phyloP scores from a whole-genome alignment of 2,329 filamentous ascomycete genomes.

The Furcasterigmium furcatum region DNA sequence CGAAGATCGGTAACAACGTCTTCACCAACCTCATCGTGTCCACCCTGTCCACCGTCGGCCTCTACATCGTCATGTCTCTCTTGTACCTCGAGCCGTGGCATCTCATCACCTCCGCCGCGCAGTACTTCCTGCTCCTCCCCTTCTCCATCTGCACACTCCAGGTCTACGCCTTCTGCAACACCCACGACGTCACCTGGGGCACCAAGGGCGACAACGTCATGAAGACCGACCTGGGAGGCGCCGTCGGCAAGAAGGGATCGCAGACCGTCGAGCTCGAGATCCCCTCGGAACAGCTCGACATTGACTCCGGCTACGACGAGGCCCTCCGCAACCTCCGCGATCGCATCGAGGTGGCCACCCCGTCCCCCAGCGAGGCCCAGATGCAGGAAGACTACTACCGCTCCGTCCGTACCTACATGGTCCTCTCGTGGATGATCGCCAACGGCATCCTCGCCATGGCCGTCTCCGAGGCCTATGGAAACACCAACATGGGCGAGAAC shows the following conservation, averaged over 20 bases:
- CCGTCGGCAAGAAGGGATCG: constrained; percentile 68
- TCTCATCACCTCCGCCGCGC: constrained; percentile 87
- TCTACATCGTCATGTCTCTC: constrained; percentile 96
- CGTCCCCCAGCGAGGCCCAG: constrained; percentile 67
- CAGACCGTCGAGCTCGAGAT: constrained; percentile 88
- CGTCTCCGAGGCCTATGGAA: constrained; percentile 80
- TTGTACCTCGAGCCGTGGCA: constrained; percentile 98
- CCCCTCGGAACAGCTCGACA: constrained; percentile 96
- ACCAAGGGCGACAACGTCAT: constrained; percentile 98
- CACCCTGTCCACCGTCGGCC: constrained; percentile 80
- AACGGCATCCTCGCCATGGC: constrained; percentile 94
- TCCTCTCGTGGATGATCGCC: constrained; percentile 87
- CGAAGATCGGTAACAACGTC: constrained; percentile 73
- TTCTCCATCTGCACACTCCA: constrained; percentile 96
- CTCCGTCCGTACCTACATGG: constrained; percentile 96
- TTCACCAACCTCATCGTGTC: constrained; percentile 95
- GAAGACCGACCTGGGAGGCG: constrained; percentile 86
- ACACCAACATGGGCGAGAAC: constrained; percentile 71
- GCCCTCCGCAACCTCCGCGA: constrained; percentile 94
- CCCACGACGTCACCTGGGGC: constrained; percentile 95
- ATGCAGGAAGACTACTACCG: constrained; percentile 98
- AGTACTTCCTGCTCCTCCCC: constrained; percentile 91
- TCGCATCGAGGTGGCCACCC: constrained; percentile 73
- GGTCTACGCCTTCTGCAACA: constrained; percentile 98
- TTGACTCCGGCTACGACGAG: constrained; percentile 96